These are phyloP conservation scores for Suillus luteus DNA, from an alignment of 768 basidiomycete species.

Conservation along the genomic window DNA sequence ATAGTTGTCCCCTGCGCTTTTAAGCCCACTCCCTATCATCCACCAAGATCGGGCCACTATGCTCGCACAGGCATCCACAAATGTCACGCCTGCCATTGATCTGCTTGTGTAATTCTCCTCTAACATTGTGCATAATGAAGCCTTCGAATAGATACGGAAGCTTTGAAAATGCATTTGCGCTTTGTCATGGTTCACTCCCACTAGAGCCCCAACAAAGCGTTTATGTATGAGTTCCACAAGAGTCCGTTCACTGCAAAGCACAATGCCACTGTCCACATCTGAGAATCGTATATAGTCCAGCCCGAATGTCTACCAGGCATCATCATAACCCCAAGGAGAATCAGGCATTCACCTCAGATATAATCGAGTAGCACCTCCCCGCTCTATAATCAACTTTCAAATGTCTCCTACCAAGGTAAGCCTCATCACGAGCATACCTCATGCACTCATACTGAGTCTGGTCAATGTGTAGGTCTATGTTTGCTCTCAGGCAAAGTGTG, in stretches of 20 bases:
- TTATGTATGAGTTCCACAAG: background rate
- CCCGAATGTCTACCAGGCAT: background rate
- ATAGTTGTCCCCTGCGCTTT: background rate
- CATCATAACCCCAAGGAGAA: background rate
- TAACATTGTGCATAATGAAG: background rate
- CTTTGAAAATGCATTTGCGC: conserved; percentile 1
- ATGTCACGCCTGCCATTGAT: background rate
- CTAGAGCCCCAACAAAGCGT: background rate
- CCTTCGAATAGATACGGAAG: background rate
- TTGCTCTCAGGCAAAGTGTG: conserved; percentile 21
- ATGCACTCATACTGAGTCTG: background rate
- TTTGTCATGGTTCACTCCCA: conserved; percentile 1
- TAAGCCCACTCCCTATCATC: background rate
- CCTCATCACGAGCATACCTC: background rate
- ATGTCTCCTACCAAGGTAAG: conserved; percentile 1
- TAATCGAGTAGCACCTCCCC: background rate
- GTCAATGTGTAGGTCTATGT: conserved; percentile 13
- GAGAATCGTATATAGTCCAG: background rate
- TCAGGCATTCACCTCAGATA: background rate
- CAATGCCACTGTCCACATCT: conserved; percentile 4
- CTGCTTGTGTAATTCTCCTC: background rate
- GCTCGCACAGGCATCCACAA: background rate
- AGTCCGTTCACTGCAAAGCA: background rate
- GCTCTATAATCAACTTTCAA: background rate
- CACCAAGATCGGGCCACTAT: background rate